These are phyloP conservation scores for Gossypium turneri DNA, from an alignment of 345 rosid species.

Conservation along the genomic window DNA sequence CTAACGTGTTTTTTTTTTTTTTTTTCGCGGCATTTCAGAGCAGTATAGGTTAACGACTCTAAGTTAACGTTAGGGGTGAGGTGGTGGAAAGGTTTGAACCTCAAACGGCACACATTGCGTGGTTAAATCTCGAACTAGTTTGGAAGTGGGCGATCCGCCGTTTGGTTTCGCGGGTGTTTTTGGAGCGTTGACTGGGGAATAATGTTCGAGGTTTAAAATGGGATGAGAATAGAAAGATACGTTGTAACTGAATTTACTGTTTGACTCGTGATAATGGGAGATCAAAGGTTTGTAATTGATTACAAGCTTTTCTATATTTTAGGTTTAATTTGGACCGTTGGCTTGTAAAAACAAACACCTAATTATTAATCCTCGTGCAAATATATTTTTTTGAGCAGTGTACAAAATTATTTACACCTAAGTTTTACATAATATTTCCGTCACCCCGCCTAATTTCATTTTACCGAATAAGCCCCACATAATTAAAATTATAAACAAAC, in stretches of 20 bases:
- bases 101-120: constrained; percentile 47
- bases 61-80: constrained; percentile 4
- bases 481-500: too few species aligned
- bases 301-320: not conserved
- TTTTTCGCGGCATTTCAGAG: not conserved
- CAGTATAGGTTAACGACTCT: not conserved
- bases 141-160: not conserved
- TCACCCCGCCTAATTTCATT: too few species aligned
- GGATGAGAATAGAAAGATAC: constrained; percentile 12
- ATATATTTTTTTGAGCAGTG: too few species aligned
- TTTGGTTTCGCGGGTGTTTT: constrained; percentile 26
- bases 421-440: too few species aligned
- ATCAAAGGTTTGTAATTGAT: constrained; percentile 4
- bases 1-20: not conserved
- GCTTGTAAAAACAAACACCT: not conserved
- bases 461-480: too few species aligned
- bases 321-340: not conserved
- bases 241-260: constrained; percentile 15
- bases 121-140: constrained; percentile 25
- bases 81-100: constrained; percentile 16
- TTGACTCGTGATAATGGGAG: not conserved
- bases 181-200: constrained; percentile 24
- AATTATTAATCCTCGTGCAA: too few species aligned
- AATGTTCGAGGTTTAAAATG: constrained; percentile 11
- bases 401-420: too few species aligned